Percentiles rank a stretch among this genome's conserved stretches.
Conservation (phyloP, 495 filamentous ascomycete species). For the Hyaloscypha hepaticicola region DNA sequence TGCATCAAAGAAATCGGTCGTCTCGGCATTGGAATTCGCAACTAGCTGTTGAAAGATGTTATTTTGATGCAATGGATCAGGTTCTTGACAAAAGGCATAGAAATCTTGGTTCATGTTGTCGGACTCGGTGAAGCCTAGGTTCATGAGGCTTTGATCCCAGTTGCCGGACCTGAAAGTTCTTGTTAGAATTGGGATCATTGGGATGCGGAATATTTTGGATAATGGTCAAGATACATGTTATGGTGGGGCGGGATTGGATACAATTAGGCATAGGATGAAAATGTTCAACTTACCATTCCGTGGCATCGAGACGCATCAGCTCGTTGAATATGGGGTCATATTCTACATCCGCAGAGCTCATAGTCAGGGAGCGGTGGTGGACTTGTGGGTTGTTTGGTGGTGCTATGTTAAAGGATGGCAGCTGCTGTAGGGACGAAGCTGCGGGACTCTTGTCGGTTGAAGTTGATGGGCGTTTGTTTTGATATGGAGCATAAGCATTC, state of each 20-base stretch:
- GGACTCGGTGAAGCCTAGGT: slow-evolving; percentile 57
- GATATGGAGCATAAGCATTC: slow-evolving; percentile 15
- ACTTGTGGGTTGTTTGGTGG: slow-evolving; percentile 15
- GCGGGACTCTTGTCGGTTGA: background rate
- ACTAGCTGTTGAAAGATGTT: slow-evolving; percentile 32
- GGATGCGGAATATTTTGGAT: too few species aligned
- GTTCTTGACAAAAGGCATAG: slow-evolving; percentile 53
- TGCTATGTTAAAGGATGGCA: slow-evolving; percentile 9
- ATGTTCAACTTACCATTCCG: slow-evolving; percentile 49
- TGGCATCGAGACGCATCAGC: slow-evolving; percentile 60
- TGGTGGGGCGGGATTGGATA: background rate
- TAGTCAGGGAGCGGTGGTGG: slow-evolving; percentile 22
- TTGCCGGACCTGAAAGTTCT: slow-evolving; percentile 32
- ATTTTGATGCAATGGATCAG: slow-evolving; percentile 39
- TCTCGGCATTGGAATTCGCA: slow-evolving; percentile 28
- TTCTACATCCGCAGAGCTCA: slow-evolving; percentile 40
- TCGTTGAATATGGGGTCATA: slow-evolving; percentile 63
- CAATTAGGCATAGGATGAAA: slow-evolving; percentile 10
- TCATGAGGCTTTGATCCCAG: slow-evolving; percentile 53
- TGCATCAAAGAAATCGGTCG: slow-evolving; percentile 22
- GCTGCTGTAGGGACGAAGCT: background rate
- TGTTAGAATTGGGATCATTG: slow-evolving; percentile 7
- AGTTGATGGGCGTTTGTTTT: slow-evolving; percentile 2
- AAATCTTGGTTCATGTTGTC: slow-evolving; percentile 46
- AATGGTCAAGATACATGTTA: slow-evolving; percentile 24